Conservation (phyloP, 1,284 basidiomycete genomes). For the Boletus albobrunnescens region DNA sequence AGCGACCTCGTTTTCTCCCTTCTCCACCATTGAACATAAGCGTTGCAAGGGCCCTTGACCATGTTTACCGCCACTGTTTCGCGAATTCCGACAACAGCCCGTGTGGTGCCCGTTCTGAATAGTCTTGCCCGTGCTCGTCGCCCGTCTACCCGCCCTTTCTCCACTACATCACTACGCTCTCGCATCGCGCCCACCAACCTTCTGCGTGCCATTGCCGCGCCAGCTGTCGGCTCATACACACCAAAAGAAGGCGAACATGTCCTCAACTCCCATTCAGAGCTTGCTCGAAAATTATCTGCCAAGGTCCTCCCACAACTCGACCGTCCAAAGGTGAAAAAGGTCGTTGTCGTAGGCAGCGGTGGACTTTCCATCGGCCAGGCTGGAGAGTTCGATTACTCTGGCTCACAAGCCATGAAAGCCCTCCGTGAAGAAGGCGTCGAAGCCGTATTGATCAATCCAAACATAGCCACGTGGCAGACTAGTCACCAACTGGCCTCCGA, state of each 20-base stretch:
- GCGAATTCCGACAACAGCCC: slow-evolving; percentile 16
- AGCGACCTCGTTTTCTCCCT: slow-evolving; percentile 84
- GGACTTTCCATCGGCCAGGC: slow-evolving; percentile 98
- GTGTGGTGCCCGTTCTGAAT: slow-evolving; percentile 12
- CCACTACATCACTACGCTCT: slow-evolving; percentile 31
- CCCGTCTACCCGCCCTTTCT: slow-evolving; percentile 30
- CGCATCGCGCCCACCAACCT: slow-evolving; percentile 38
- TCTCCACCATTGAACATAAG: slow-evolving; percentile 49
- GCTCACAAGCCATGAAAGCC: slow-evolving; percentile 98
- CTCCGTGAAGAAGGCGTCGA: slow-evolving; percentile 93
- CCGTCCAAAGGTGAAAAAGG: slow-evolving; percentile 89
- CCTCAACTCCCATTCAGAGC: slow-evolving; percentile 87
- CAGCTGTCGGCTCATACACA: slow-evolving; percentile 70
- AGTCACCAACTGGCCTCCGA: slow-evolving; percentile 95
- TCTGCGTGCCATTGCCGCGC: slow-evolving; percentile 68
- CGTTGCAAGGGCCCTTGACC: neutral
- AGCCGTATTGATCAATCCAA: slow-evolving; percentile 95
- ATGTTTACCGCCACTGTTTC: slow-evolving; percentile 10
- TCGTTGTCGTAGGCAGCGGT: slow-evolving; percentile 94
- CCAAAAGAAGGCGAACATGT: slow-evolving; percentile 76
- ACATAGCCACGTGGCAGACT: slow-evolving; percentile 97
- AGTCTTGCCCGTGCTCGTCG: slow-evolving; percentile 16
- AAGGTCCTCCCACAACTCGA: slow-evolving; percentile 86
- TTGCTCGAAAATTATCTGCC: slow-evolving; percentile 87
- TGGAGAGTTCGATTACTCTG: slow-evolving; percentile 99